Conservation (phyloP, 805 yeast species). For the Cyberlindnera galapagoensis region DNA sequence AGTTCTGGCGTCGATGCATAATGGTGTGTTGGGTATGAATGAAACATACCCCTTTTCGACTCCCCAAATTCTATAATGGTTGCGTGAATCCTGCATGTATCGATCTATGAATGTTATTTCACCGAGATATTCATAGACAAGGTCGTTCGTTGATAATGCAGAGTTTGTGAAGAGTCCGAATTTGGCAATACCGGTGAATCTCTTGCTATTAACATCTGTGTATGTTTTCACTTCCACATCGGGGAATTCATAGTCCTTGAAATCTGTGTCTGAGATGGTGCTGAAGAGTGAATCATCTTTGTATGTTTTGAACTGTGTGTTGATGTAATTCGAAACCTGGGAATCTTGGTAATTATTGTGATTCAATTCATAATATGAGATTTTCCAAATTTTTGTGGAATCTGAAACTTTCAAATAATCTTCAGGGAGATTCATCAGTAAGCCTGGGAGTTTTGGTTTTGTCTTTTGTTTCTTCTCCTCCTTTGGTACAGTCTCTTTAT, state of each 20-base stretch:
- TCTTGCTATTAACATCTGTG: conserved; percentile 52
- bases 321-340: conserved; percentile 38
- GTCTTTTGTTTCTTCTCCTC: conserved; percentile 16
- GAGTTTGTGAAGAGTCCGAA: conserved; percentile 49
- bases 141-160: conserved; percentile 38
- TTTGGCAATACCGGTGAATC: conserved; percentile 55
- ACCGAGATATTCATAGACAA: conserved; percentile 62
- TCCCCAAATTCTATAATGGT: conserved; percentile 74
- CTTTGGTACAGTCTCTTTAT: conserved; percentile 4
- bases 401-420: conserved; percentile 28
- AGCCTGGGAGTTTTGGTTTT: conserved; percentile 18
- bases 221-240: conserved; percentile 46
- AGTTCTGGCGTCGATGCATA: conserved; percentile 75
- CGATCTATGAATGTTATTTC: conserved; percentile 60
- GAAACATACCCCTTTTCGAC: conserved; percentile 55
- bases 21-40: conserved; percentile 49
- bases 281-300: conserved; percentile 7
- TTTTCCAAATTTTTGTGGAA: conserved; percentile 31
- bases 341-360: conserved; percentile 38
- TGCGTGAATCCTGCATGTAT: conserved; percentile 58
- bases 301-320: conserved; percentile 19
- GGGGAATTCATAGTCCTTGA: conserved; percentile 23
- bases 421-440: conserved; percentile 28
- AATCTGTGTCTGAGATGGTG: conserved; percentile 21
- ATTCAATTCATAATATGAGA: conserved; percentile 28